Base-by-base conservation (phyloP, 441 rosid genomes). In the Arabidopsis lyrata region DNA sequence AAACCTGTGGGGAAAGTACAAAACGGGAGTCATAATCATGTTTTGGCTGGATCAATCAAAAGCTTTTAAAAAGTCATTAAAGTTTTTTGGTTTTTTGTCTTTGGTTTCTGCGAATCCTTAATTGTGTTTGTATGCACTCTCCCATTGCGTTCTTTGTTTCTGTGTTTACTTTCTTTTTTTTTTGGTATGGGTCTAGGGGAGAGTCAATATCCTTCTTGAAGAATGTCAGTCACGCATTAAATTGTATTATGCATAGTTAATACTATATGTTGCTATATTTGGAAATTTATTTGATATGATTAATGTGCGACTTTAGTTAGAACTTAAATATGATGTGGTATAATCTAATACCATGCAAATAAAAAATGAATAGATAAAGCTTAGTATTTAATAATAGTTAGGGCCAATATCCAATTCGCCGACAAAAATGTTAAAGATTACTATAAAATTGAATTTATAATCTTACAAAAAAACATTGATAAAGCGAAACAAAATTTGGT, bases 1-100 rank as follows among this genome's bases (percentile, higher is more conserved):
- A 85, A 59, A 24, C 56, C 42, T n/a, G 47, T 60, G 38, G 78
- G 5, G 2, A 76, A 76, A 56, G 6, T 32, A 62, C 61, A 39
- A 32, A 75, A 67, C 49, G 68, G 63, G 52, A 60, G 56, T 67
- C 73, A 44, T 68, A 4, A 45, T 54, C 53, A 50, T 36, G 29
- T 53, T 10, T n/a, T 66, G 45, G 49, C 73, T 32, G 39, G 22
- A 45, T 44, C 50, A n/a, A 61, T 68, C 64, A 61, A 62, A 42
- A 61, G 9, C 34, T 49, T 38, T 6, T 16, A 15, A 53, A 5
- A 67, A 50, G 13, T 67, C 68, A 60, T 68, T n/a, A 50, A 50
- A 31, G 14, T n/a, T 13, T 63, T 18, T 49, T 63, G 36, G 7
- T 5, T 18, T 52, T 24, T 22, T 6, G 29, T 39, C 1, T 4